Percentiles rank a stretch among this genome's conserved stretches.
Evolutionary conservation across 371 early-diverging fungal species (phyloP).

Genomic region (Mucor lusitanicus): DNA sequence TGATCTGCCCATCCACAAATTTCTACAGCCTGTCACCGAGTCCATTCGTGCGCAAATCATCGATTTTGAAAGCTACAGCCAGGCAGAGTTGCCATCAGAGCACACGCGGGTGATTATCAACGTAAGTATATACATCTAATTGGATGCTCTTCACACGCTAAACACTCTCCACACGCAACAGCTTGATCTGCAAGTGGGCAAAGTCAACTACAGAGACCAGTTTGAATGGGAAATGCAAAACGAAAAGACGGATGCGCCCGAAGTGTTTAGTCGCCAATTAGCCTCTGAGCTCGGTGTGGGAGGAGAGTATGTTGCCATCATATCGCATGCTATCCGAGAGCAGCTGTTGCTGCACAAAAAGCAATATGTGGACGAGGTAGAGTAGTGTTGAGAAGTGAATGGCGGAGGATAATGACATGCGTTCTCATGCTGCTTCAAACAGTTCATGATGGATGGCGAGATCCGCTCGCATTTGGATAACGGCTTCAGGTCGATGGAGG

Average conservation of each 20-base stretch:
- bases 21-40: conserved; percentile 73
- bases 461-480: conserved; percentile 48
- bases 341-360: conserved; percentile 75
- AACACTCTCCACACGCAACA: conserved; percentile 15
- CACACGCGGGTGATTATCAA: conserved; percentile 48
- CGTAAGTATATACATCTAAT: conserved; percentile 17
- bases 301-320: conserved; percentile 86
- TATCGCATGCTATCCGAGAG: conserved; percentile 89
- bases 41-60: conserved; percentile 70
- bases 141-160: not conserved
- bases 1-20: conserved; percentile 56
- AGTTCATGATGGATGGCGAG: conserved; percentile 38
- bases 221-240: conserved; percentile 90
- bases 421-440: not conserved
- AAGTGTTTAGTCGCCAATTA: conserved; percentile 80
- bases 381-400: too few species aligned
- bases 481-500: conserved; percentile 66
- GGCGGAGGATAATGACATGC: too few species aligned
- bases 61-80: conserved; percentile 49
- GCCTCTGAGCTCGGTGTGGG: conserved; percentile 88
- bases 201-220: conserved; percentile 82
- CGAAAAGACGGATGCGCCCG: conserved; percentile 72
- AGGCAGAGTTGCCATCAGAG: conserved; percentile 33
- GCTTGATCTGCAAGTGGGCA: conserved; percentile 88
- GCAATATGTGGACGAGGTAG: conserved; percentile 62